Conservation (phyloP, 257 asterid species). For the Jacaranda copaia region DNA sequence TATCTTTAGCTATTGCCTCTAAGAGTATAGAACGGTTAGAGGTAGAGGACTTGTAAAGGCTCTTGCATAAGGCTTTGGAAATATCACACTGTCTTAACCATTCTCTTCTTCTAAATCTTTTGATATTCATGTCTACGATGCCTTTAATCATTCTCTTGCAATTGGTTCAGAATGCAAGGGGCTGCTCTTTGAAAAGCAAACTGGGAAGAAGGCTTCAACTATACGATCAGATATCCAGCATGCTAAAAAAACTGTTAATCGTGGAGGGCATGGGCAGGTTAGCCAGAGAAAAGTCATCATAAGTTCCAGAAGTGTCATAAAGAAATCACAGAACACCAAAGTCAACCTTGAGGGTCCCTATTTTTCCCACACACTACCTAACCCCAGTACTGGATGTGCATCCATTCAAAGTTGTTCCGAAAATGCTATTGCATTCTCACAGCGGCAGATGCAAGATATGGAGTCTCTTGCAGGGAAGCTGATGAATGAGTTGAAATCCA, state of each 20-base stretch:
- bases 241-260: slow-evolving; percentile 37
- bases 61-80: neutral
- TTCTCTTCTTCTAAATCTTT: neutral
- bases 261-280: slow-evolving; percentile 35
- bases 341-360: slow-evolving; percentile 58
- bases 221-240: slow-evolving; percentile 33
- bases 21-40: neutral
- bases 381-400: slow-evolving; percentile 54
- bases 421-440: slow-evolving; percentile 73
- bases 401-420: slow-evolving; percentile 65
- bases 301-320: slow-evolving; percentile 43
- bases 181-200: slow-evolving; percentile 42
- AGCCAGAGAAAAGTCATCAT: slow-evolving; percentile 41
- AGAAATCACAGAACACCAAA: slow-evolving; percentile 45
- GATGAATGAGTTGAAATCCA: slow-evolving; percentile 67
- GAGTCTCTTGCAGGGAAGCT: slow-evolving; percentile 66
- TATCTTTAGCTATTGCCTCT: neutral
- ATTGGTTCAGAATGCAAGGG: slow-evolving; percentile 50
- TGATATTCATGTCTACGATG: neutral
- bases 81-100: neutral
- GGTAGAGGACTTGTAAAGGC: neutral
- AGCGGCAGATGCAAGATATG: slow-evolving; percentile 75
- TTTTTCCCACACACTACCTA: slow-evolving; percentile 53
- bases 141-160: slow-evolving; percentile 9
- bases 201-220: slow-evolving; percentile 38